Evolutionary conservation across 106 monocot species (phyloP).

Genomic region (Dendrobium officinale): DNA sequence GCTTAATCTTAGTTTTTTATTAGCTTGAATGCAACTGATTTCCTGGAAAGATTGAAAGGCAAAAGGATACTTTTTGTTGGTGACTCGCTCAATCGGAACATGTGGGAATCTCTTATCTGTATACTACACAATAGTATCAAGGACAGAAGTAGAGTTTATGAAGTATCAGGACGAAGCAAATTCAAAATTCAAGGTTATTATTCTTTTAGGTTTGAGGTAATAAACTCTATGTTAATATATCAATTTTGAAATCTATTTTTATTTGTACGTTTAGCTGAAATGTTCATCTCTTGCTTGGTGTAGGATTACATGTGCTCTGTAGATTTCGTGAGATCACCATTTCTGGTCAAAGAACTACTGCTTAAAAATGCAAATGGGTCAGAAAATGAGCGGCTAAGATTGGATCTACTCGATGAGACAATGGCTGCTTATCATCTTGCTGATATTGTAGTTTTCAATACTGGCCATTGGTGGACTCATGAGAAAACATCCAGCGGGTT

Average conservation of each 20-base stretch:
- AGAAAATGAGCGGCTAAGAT: slow-evolving; percentile 54
- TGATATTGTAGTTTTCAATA: slow-evolving; percentile 84
- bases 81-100: slow-evolving; percentile 83
- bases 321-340: slow-evolving; percentile 73
- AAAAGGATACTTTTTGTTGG: slow-evolving; percentile 85
- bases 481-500: slow-evolving; percentile 85
- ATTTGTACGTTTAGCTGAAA: not conserved
- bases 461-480: slow-evolving; percentile 99
- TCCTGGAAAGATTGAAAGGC: slow-evolving; percentile 65
- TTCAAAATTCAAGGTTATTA: slow-evolving; percentile 79
- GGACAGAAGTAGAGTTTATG: slow-evolving; percentile 63
- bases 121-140: slow-evolving; percentile 54
- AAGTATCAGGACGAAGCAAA: slow-evolving; percentile 51
- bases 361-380: slow-evolving; percentile 22
- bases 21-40: slow-evolving; percentile 84
- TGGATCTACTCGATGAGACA: slow-evolving; percentile 74
- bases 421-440: slow-evolving; percentile 50
- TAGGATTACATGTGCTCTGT: slow-evolving; percentile 80
- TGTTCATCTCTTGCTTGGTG: slow-evolving; percentile 14
- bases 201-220: slow-evolving; percentile 79
- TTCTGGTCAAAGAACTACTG: slow-evolving; percentile 61
- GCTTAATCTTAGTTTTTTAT: not conserved
- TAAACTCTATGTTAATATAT: not conserved
- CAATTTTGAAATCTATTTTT: not conserved
- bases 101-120: slow-evolving; percentile 95